A percentile compares a stretch with the other conserved stretches of the same genome.
Evolutionary conservation across 2,329 filamentous ascomycete species (phyloP).

Genomic region (Zymoseptoria pseudotritici): DNA sequence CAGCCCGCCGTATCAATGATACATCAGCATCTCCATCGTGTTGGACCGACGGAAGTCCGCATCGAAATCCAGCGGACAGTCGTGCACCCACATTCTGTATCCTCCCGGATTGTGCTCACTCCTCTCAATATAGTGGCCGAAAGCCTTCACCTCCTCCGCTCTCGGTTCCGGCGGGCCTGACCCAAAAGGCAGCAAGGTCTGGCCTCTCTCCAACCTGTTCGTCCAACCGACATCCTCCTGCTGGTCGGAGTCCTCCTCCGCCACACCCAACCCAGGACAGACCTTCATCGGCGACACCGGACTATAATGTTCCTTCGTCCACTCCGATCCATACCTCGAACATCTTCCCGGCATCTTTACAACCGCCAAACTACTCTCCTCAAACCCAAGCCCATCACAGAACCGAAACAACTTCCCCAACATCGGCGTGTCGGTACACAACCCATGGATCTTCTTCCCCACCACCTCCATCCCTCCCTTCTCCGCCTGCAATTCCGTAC

Average conservation of each 20-base stretch:
- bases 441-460: neutral
- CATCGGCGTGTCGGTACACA: neutral
- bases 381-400: neutral
- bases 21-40: no score
- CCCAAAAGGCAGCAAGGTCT: neutral
- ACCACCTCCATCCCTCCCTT: neutral
- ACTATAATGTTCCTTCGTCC: neutral
- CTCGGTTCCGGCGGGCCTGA: neutral
- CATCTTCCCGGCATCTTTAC: neutral
- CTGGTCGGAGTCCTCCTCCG: neutral
- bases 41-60: neutral
- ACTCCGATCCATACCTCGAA: neutral
- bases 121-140: neutral
- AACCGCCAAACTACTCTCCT: neutral
- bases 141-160: neutral
- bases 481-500: neutral
- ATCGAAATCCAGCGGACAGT: neutral
- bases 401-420: neutral
- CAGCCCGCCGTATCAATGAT: neutral
- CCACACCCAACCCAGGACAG: neutral
- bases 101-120: neutral
- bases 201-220: neutral
- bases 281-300: neutral
- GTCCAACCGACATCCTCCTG: neutral
- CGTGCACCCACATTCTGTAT: neutral